Conservation (phyloP, 768 basidiomycete genomes). For the Phanerodontia chrysosporium region DNA sequence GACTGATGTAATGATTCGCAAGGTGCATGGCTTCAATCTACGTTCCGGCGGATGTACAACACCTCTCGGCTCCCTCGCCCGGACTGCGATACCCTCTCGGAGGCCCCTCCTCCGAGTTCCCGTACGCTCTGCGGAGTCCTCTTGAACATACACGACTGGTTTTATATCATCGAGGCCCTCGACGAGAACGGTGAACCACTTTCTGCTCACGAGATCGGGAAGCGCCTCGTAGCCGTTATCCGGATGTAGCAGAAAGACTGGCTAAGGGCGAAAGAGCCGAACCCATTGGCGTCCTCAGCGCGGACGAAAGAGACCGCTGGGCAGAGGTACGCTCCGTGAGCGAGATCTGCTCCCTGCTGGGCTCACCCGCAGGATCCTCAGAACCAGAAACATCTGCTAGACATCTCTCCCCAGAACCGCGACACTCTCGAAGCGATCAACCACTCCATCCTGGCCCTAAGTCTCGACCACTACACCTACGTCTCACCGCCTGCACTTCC, state of each 20-base stretch:
- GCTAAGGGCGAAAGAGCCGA: slow-evolving; percentile 51
- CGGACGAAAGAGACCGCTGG: slow-evolving; percentile 83
- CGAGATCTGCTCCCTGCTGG: too few relatives aligned
- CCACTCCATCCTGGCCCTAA: slow-evolving; percentile 71
- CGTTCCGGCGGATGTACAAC: slow-evolving; percentile 65
- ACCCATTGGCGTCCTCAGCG: slow-evolving; percentile 67
- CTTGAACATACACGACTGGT: slow-evolving; percentile 75
- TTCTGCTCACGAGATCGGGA: slow-evolving; percentile 39
- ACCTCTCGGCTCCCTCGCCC: slow-evolving; percentile 68
- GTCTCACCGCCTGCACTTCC: neutral
- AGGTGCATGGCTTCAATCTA: slow-evolving; percentile 57
- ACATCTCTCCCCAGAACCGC: slow-evolving; percentile 62
- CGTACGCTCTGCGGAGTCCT: slow-evolving; percentile 53
- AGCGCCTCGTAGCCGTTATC: slow-evolving; percentile 39
- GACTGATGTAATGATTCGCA: too few relatives aligned
- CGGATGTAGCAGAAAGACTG: slow-evolving; percentile 54
- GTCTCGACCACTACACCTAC: slow-evolving; percentile 66
- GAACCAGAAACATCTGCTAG: slow-evolving; percentile 70
- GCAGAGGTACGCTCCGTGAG: slow-evolving; percentile 46
- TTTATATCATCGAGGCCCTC: slow-evolving; percentile 72
- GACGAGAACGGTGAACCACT: slow-evolving; percentile 31
- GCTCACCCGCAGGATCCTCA: slow-evolving; percentile 27
- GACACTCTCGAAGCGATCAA: slow-evolving; percentile 57
- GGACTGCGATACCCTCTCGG: slow-evolving; percentile 62
- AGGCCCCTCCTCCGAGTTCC: slow-evolving; percentile 40